phyloP scores from a whole-genome alignment of 2,329 filamentous ascomycete genomes.

The Cadophora malorum region DNA sequence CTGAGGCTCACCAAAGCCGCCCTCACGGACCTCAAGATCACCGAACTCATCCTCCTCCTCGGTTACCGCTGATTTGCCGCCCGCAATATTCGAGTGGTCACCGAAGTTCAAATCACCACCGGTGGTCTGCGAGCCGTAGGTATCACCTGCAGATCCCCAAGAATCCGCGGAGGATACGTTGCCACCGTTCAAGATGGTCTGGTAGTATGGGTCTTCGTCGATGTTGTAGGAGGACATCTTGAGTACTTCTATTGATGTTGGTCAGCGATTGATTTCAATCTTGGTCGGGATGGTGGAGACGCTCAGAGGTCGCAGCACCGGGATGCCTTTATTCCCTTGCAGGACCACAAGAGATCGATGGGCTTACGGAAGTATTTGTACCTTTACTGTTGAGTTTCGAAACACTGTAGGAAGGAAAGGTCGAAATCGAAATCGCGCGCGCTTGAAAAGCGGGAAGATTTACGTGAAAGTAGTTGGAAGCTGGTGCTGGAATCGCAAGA shows the following conservation, averaged over 20 bases:
- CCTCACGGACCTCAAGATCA: neutral
- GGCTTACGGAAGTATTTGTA: neutral
- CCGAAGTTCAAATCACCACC: neutral
- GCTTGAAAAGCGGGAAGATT: neutral
- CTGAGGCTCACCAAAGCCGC: neutral
- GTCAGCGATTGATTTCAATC: neutral
- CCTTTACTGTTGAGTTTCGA: neutral
- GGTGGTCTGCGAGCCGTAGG: neutral
- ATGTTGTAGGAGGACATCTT: constrained; percentile 11
- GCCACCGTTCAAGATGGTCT: neutral
- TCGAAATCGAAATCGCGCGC: neutral
- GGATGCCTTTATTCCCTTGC: neutral
- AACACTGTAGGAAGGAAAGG: neutral
- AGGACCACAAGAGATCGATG: neutral
- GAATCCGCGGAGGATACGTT: neutral
- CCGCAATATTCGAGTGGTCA: neutral
- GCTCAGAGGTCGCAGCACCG: neutral
- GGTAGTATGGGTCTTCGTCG: neutral
- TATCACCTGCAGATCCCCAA: neutral
- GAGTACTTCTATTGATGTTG: neutral
- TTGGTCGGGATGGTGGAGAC: neutral
- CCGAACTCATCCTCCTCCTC: neutral
- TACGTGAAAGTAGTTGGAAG: neutral
- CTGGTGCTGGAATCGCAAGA: neutral
- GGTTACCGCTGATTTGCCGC: neutral